phyloP scores from a whole-genome alignment of 768 basidiomycete species.

The Lactarius evosmus region DNA sequence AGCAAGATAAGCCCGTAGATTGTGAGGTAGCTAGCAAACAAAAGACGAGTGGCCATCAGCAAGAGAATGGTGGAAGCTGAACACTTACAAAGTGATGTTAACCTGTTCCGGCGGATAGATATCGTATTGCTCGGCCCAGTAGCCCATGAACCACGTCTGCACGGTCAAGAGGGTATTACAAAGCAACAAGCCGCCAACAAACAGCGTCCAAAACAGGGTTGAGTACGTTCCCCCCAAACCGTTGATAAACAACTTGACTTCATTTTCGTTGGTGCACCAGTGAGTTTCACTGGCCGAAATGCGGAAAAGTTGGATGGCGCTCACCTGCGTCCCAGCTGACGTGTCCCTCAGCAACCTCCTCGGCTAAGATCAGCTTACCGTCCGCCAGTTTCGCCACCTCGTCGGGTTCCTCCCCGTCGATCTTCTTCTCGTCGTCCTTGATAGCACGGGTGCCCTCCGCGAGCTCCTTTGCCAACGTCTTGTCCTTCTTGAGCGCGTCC shows the following conservation, averaged over 20 bases:
- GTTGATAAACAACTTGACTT: slow-evolving; percentile 35
- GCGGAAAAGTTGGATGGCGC: slow-evolving; percentile 18
- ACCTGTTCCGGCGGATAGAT: slow-evolving; percentile 36
- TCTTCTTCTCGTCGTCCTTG: slow-evolving; percentile 31
- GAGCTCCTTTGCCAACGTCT: slow-evolving; percentile 34
- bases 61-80: neutral
- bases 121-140: slow-evolving; percentile 45
- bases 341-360: slow-evolving; percentile 60
- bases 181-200: slow-evolving; percentile 27
- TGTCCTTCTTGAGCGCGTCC: slow-evolving; percentile 44
- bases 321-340: slow-evolving; percentile 47
- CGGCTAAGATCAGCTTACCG: slow-evolving; percentile 60
- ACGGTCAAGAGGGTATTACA: slow-evolving; percentile 29
- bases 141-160: slow-evolving; percentile 45
- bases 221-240: slow-evolving; percentile 31
- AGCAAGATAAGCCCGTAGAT: slow-evolving; percentile 42
- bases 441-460: slow-evolving; percentile 30
- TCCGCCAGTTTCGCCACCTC: slow-evolving; percentile 32
- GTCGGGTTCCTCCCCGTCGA: slow-evolving; percentile 29
- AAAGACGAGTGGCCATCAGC: neutral
- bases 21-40: slow-evolving; percentile 44
- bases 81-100: slow-evolving; percentile 35
- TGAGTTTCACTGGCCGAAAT: neutral
- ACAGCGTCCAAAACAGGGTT: slow-evolving; percentile 36
- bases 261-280: slow-evolving; percentile 20